Evolutionary conservation across 495 filamentous ascomycete genomes (phyloP).

Genomic region (Penicillium flavigenum): DNA sequence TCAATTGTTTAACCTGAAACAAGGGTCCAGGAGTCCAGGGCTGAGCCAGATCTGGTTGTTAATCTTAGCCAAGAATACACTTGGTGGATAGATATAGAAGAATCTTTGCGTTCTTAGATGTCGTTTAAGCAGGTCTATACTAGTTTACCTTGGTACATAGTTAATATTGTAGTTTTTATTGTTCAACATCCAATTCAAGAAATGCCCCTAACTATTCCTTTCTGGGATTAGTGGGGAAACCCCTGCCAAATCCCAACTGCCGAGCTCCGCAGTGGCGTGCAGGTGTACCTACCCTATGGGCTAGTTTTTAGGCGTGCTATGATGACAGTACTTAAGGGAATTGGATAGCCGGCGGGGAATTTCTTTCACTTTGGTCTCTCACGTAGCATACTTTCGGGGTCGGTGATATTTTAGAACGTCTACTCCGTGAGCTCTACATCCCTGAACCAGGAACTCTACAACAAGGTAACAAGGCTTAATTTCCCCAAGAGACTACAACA

Average conservation of each 20-base stretch:
- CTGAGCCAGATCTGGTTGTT: slow-evolving; percentile 23
- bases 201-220: background rate
- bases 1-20: slow-evolving; percentile 20
- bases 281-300: slow-evolving; percentile 4
- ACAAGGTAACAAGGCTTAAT: slow-evolving; percentile 3
- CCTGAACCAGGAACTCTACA: background rate
- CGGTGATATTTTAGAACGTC: slow-evolving; percentile 6
- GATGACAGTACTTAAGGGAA: background rate
- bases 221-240: slow-evolving; percentile 18
- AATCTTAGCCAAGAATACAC: slow-evolving; percentile 7
- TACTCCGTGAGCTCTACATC: slow-evolving; percentile 4
- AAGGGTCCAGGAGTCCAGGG: slow-evolving; percentile 24
- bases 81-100: background rate
- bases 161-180: background rate
- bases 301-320: background rate
- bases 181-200: background rate
- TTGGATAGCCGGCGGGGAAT: background rate
- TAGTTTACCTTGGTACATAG: background rate
- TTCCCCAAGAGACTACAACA: background rate
- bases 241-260: slow-evolving; percentile 19
- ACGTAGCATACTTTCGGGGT: slow-evolving; percentile 7
- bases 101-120: background rate
- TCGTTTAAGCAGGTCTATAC: background rate
- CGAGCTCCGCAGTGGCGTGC: slow-evolving; percentile 14
- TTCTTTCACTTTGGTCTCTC: background rate